Conservation (phyloP, 2,329 filamentous ascomycete genomes). For the Metarhizium humberi region DNA sequence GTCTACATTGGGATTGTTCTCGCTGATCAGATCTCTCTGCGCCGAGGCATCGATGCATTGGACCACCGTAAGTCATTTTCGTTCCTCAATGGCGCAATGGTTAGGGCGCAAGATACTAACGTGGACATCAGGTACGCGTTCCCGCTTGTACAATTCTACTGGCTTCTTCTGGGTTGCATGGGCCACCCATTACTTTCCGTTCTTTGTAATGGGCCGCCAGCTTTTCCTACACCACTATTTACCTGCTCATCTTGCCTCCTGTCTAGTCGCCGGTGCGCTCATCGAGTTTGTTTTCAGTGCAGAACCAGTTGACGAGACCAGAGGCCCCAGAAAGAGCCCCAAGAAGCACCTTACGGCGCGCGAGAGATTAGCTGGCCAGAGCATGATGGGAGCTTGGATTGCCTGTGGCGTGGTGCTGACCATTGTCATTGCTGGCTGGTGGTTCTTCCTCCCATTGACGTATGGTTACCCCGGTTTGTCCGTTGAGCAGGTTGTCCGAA, state of each 20-base stretch:
- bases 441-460: constrained; percentile 89
- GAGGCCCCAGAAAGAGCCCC: constrained; percentile 27
- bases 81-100: background rate
- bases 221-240: constrained; percentile 98
- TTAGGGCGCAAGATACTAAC: constrained; percentile 19
- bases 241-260: constrained; percentile 84
- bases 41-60: constrained; percentile 85
- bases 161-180: constrained; percentile 98
- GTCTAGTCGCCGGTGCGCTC: constrained; percentile 80
- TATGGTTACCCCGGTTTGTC: constrained; percentile 87
- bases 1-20: constrained; percentile 88
- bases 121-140: constrained; percentile 60
- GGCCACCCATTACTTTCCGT: constrained; percentile 95
- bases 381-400: constrained; percentile 68
- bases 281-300: constrained; percentile 95
- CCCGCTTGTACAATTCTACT: constrained; percentile 93
- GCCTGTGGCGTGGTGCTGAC: constrained; percentile 62
- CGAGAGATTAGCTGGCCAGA: constrained; percentile 73
- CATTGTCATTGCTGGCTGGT: constrained; percentile 67
- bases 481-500: constrained; percentile 65
- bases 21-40: constrained; percentile 87
- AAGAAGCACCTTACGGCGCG: constrained; percentile 65
- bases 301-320: constrained; percentile 51
- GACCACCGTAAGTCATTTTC: constrained; percentile 68
- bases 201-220: constrained; percentile 96